phyloP scores from a whole-genome alignment of 176 grass and related monocot genomes.

The Phragmites australis region DNA sequence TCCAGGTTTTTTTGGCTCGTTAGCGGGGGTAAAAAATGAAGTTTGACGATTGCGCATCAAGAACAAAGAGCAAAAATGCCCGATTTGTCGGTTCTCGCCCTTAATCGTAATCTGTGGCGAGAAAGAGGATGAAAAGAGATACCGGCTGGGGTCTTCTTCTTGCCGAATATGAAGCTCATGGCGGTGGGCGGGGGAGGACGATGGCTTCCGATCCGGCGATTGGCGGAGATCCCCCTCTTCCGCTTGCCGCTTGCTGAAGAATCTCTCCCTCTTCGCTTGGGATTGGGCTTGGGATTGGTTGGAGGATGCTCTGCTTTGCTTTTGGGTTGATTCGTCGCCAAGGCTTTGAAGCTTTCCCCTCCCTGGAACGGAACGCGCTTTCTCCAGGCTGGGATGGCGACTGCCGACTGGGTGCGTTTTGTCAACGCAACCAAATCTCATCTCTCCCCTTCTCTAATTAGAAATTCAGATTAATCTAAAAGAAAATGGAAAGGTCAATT shows the following conservation, averaged over 20 bases:
- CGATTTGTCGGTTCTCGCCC: background rate
- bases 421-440: background rate
- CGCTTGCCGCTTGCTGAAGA: no score
- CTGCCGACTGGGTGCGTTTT: background rate
- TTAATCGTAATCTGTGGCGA: background rate
- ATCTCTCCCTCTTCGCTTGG: background rate
- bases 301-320: no score
- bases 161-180: constrained; percentile 94
- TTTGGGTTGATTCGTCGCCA: background rate
- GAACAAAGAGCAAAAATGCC: background rate
- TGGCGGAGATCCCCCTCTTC: background rate
- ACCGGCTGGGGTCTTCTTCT: constrained; percentile 85
- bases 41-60: background rate
- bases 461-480: no score
- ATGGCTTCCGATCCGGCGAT: background rate
- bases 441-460: no score
- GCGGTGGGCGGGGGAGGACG: background rate
- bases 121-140: background rate
- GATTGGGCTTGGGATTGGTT: background rate
- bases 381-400: background rate
- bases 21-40: background rate
- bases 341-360: background rate
- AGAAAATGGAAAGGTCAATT: no score
- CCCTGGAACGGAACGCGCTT: background rate
- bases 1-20: constrained; percentile 15